phyloP scores from a whole-genome alignment of 2,329 filamentous ascomycete genomes.

The Aureobasidium sp. region DNA sequence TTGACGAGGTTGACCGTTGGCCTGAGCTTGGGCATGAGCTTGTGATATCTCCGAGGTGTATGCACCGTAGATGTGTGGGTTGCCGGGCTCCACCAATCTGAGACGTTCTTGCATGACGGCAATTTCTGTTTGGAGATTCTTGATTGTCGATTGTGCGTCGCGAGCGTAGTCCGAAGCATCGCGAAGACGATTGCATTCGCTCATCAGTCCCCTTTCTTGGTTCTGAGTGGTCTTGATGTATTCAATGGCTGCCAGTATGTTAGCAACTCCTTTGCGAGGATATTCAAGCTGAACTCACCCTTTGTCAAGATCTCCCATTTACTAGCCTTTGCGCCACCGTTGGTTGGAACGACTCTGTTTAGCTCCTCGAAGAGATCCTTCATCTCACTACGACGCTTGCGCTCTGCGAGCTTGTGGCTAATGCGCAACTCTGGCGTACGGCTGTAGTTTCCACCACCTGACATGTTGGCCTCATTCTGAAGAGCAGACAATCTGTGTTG shows the following conservation, averaged over 20 bases:
- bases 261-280: neutral
- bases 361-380: slow-evolving; percentile 78
- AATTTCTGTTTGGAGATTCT: slow-evolving; percentile 39
- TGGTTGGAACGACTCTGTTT: slow-evolving; percentile 68
- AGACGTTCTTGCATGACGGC: slow-evolving; percentile 39
- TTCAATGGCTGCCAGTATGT: slow-evolving; percentile 30
- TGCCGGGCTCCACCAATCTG: slow-evolving; percentile 37
- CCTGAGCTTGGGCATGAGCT: slow-evolving; percentile 29
- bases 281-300: slow-evolving; percentile 45
- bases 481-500: slow-evolving; percentile 63
- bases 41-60: slow-evolving; percentile 38
- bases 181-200: slow-evolving; percentile 35
- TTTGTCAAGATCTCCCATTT: slow-evolving; percentile 88
- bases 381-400: slow-evolving; percentile 80
- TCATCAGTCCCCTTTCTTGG: slow-evolving; percentile 31
- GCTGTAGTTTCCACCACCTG: slow-evolving; percentile 66
- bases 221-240: slow-evolving; percentile 36
- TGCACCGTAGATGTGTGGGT: slow-evolving; percentile 40
- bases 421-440: slow-evolving; percentile 73
- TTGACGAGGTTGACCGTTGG: slow-evolving; percentile 20
- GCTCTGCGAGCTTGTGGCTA: slow-evolving; percentile 77
- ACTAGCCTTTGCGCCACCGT: slow-evolving; percentile 73
- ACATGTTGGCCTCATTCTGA: slow-evolving; percentile 44
- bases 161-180: slow-evolving; percentile 37
- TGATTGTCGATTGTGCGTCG: slow-evolving; percentile 39